Percentiles rank a stretch among this genome's conserved stretches.
phyloP scores from a whole-genome alignment of 352 stramenopile species.

The Albugo candida region DNA sequence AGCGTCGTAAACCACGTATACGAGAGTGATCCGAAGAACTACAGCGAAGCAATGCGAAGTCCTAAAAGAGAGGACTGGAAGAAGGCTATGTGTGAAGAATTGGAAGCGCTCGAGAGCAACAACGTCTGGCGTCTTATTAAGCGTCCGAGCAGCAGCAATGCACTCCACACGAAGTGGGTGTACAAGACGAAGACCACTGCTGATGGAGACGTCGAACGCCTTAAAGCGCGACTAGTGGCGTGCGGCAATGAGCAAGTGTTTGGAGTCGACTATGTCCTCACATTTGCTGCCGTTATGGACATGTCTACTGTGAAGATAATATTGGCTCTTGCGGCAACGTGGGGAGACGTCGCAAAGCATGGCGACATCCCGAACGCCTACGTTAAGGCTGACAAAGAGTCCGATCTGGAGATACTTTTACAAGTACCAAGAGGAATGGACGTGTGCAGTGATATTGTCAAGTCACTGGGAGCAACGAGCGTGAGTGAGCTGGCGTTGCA shows the following conservation, averaged over 20 bases:
- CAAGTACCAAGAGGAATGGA: background rate
- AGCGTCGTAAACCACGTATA: conserved; percentile 1
- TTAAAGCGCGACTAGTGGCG: conserved; percentile 5
- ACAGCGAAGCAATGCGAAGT: conserved; percentile 2
- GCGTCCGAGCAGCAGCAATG: background rate
- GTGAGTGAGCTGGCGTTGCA: background rate
- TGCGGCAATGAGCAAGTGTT: conserved; percentile 1
- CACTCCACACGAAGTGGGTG: conserved; percentile 3
- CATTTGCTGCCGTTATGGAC: conserved; percentile 1
- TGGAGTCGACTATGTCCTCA: conserved; percentile 2
- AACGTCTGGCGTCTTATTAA: background rate
- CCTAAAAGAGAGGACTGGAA: background rate
- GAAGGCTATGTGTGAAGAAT: background rate
- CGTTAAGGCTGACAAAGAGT: background rate
- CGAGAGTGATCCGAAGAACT: conserved; percentile 7
- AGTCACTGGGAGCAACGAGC: background rate
- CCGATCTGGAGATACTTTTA: conserved; percentile 5
- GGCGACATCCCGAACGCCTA: conserved; percentile 2
- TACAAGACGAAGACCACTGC: conserved; percentile 2
- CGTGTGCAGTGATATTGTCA: too few relatives aligned
- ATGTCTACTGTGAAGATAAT: conserved; percentile 1
- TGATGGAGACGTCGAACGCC: conserved; percentile 4
- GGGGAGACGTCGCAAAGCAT: background rate
- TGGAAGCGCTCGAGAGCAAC: conserved; percentile 5
- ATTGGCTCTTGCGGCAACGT: background rate